Conservation (phyloP, 2,329 filamentous ascomycete species). For the Cadophora luteo-olivacea region DNA sequence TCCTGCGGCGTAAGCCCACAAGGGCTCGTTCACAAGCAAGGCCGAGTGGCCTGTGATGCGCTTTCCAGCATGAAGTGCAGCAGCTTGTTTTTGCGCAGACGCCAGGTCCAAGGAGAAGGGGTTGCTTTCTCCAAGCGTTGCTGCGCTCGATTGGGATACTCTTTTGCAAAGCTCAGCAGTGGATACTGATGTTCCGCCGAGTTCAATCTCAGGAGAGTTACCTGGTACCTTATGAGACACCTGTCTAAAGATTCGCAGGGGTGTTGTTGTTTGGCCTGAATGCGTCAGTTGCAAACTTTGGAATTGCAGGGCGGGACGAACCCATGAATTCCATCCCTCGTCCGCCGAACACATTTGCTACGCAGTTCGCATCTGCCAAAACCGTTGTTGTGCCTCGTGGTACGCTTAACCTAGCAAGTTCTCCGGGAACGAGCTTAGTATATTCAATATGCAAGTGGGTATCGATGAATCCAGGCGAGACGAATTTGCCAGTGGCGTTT, state of each 20-base stretch:
- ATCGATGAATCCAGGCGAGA: no score
- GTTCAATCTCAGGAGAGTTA: constrained; percentile 34
- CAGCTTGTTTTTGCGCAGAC: constrained; percentile 38
- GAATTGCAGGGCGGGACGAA: not conserved
- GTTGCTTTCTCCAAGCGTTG: constrained; percentile 37
- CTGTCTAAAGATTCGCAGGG: constrained; percentile 34
- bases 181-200: constrained; percentile 33
- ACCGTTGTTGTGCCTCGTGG: constrained; percentile 38
- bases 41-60: constrained; percentile 37
- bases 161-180: constrained; percentile 34
- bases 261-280: constrained; percentile 31
- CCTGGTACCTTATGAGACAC: constrained; percentile 40
- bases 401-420: constrained; percentile 35
- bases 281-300: not conserved
- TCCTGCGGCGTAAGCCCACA: constrained; percentile 39
- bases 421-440: constrained; percentile 35
- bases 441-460: constrained; percentile 29
- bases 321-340: constrained; percentile 39
- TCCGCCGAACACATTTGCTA: constrained; percentile 35
- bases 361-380: constrained; percentile 23
- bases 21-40: constrained; percentile 35
- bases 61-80: constrained; percentile 36
- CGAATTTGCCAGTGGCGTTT: no score
- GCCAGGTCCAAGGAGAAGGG: constrained; percentile 38
- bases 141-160: constrained; percentile 32